These are phyloP conservation scores for Agapanthus africanus DNA, from an alignment of 106 monocot species.

Conservation along the genomic window DNA sequence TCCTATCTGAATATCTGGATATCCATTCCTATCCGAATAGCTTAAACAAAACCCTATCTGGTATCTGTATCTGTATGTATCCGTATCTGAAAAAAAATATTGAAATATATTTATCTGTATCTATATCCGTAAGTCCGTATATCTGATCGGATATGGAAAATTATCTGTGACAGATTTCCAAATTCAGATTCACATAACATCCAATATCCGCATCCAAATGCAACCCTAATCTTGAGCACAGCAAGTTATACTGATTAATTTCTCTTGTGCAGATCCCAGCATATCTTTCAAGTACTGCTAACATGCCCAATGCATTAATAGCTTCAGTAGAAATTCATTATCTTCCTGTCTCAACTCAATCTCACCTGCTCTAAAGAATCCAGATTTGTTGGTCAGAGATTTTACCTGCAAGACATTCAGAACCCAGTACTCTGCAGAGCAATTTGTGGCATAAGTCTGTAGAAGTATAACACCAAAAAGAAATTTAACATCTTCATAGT, in stretches of 20 bases:
- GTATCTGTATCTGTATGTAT: too few relatives aligned
- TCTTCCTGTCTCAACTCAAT: neutral
- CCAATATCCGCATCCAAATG: neutral
- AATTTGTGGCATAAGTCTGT: constrained; percentile 48
- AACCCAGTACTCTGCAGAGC: constrained; percentile 51
- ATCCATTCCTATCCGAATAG: too few relatives aligned
- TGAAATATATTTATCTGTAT: too few relatives aligned
- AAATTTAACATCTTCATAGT: neutral
- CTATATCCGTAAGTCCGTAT: too few relatives aligned
- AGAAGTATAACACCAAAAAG: neutral
- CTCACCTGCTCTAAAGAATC: neutral
- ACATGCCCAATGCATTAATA: neutral
- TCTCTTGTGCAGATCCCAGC: neutral
- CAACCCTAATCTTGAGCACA: neutral
- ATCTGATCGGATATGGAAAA: too few relatives aligned
- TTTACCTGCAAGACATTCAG: constrained; percentile 42
- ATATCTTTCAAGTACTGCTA: neutral
- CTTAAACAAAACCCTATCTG: too few relatives aligned
- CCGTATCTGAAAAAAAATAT: too few relatives aligned
- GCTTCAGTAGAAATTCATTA: neutral
- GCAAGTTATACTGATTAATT: neutral
- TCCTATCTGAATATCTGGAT: too few relatives aligned
- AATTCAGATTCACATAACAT: too few relatives aligned
- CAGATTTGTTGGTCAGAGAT: neutral
- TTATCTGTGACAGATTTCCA: too few relatives aligned